phyloP scores from a whole-genome alignment of 306 rosid species.

The Quercus dentata region DNA sequence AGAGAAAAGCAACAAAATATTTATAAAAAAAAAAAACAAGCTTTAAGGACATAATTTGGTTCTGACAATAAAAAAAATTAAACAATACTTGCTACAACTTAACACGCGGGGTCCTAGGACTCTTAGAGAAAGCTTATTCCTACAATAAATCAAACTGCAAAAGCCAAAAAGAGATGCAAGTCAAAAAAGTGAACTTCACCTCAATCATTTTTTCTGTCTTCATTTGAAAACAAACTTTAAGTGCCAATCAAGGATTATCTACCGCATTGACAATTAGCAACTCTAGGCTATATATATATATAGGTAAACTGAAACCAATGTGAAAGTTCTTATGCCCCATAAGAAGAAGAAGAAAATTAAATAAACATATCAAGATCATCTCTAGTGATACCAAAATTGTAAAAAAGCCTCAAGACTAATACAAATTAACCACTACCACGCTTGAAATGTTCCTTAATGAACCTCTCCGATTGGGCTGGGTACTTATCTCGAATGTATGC shows the following conservation, averaged over 20 bases:
- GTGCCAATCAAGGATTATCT: slow-evolving; percentile 37
- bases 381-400: slow-evolving; percentile 4
- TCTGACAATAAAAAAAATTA: not conserved
- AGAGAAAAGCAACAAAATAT: not conserved
- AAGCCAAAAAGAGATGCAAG: slow-evolving; percentile 33
- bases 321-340: not conserved
- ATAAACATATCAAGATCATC: slow-evolving; percentile 17
- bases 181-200: slow-evolving; percentile 47
- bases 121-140: slow-evolving; percentile 14
- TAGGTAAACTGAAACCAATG: slow-evolving; percentile 15
- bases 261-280: slow-evolving; percentile 35
- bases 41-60: not conserved
- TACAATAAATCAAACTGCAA: slow-evolving; percentile 18
- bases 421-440: slow-evolving; percentile 55
- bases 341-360: not conserved
- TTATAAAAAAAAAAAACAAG: not conserved
- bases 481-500: slow-evolving; percentile 71
- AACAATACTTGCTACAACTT: not conserved
- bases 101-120: not conserved
- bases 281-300: slow-evolving; percentile 11
- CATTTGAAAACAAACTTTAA: slow-evolving; percentile 29
- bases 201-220: slow-evolving; percentile 35
- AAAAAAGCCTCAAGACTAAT: slow-evolving; percentile 12
- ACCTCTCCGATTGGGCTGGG: slow-evolving; percentile 71
- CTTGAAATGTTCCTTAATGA: slow-evolving; percentile 76